Base-by-base conservation (phyloP, 192 early-diverging fungal genomes). In the Endogone sp. region DNA sequence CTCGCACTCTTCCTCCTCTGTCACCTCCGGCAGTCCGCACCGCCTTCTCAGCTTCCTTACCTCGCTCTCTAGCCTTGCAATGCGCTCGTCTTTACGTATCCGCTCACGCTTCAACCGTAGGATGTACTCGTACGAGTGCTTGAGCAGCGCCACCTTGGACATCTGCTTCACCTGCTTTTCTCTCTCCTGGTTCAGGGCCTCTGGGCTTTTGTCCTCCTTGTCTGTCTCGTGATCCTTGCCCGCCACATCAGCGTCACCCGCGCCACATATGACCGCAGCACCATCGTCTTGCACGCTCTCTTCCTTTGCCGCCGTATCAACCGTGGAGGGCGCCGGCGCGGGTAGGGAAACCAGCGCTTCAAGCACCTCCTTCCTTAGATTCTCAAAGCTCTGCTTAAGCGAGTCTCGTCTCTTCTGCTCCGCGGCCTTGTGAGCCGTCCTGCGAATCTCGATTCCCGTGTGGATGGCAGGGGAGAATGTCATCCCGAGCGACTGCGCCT, bases 321-420 rank as follows among this genome's bases (percentile, higher is more conserved):
- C 55, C 21, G 31, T 54, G 25, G 21, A 55, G 31, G 49, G 44
- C 31, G 28, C 27, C 59, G 44, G 49, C 21, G 56, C 22, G 22
- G 25, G 22, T 56, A 72, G 65, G 31, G 71, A 60, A 3, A 72
- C 88, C 32, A 86, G 75, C 13, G 93, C 83, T 8, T 85, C 82
- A 9, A 92, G 91, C 30, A 98, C 73, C 29, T 92, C 79, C 6
- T 72, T 61, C 44, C 86, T 78, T 9, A 99, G 78, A 16, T 88
- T 82, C 37, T 98, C 93, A 76, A 99, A 99, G 56, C 89, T 91
- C 32, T 90, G 80, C 68, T 97, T 97, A 1, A 99, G 83, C 29
- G 92, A 91, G 68, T 99, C 97, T 22, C 97, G 83, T 20, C 97
- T 89, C 74, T 91, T 90, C 78, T 99, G 97, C 76, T 99, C 97